Evolutionary conservation across 305 asterid genomes (phyloP).

Genomic region (Ruellia speciosa): DNA sequence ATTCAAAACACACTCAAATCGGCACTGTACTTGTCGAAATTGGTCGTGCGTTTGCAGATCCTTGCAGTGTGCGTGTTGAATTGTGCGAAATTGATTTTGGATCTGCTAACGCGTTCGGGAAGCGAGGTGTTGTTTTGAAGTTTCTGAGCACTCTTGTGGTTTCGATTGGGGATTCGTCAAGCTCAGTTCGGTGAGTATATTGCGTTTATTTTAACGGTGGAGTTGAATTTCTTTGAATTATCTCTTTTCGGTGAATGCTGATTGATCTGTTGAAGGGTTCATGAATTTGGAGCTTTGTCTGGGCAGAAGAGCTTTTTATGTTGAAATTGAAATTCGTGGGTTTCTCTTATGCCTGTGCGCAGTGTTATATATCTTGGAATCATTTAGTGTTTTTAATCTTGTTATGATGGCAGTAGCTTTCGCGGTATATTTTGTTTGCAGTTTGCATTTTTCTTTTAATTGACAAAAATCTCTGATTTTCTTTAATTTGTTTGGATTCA

Average conservation of each 20-base stretch:
- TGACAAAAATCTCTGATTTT: neutral
- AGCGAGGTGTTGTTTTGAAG: slow-evolving; percentile 23
- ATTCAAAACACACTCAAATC: slow-evolving; percentile 19
- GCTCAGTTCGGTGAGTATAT: no score
- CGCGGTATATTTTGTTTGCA: neutral
- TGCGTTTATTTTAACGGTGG: no score
- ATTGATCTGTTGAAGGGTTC: no score
- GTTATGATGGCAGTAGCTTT: neutral
- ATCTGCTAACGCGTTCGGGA: slow-evolving; percentile 36
- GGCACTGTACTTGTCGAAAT: slow-evolving; percentile 9
- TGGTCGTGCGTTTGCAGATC: slow-evolving; percentile 28
- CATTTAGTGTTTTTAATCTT: slow-evolving; percentile 2
- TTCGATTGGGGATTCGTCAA: neutral
- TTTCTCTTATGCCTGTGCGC: no score
- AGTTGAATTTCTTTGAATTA: no score
- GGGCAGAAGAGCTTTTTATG: no score
- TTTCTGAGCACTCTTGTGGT: neutral
- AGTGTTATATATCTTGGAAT: no score
- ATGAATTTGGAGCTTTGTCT: no score
- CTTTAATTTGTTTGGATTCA: slow-evolving; percentile 1
- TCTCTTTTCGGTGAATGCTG: no score
- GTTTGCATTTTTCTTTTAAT: neutral
- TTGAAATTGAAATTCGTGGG: no score
- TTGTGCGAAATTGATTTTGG: slow-evolving; percentile 18
- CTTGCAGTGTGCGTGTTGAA: slow-evolving; percentile 4